A percentile compares a stretch with the other conserved stretches of the same genome.
These are phyloP conservation scores for Zelopaecilomyces penicillatus DNA, from an alignment of 2,329 filamentous ascomycete species.

Conservation along the genomic window DNA sequence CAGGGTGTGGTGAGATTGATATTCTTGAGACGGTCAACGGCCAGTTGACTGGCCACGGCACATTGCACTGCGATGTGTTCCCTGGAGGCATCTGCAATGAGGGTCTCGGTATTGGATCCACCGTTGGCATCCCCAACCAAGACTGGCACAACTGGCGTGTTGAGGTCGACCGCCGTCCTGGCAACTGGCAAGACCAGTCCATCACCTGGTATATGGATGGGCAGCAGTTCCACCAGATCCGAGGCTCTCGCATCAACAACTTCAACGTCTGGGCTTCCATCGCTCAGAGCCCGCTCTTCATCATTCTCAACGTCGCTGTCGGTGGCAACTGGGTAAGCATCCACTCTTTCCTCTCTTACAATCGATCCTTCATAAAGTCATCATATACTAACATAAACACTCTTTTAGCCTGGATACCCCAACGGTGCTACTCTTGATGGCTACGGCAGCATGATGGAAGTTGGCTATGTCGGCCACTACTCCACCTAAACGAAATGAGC, in stretches of 20 bases:
- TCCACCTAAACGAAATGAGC: conserved; percentile 4
- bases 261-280: conserved; percentile 40
- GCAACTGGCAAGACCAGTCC: conserved; percentile 38
- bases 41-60: conserved; percentile 35
- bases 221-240: conserved; percentile 32
- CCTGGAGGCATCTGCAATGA: conserved; percentile 44
- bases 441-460: conserved; percentile 41
- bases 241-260: conserved; percentile 36
- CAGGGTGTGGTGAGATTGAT: conserved; percentile 47
- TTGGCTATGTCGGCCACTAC: conserved; percentile 41
- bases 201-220: conserved; percentile 45
- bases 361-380: background rate
- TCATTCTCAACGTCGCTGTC: conserved; percentile 49
- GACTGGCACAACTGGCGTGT: conserved; percentile 43
- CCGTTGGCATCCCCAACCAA: conserved; percentile 28
- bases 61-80: conserved; percentile 40
- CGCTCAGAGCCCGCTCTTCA: conserved; percentile 40
- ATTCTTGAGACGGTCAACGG: conserved; percentile 50
- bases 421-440: conserved; percentile 37
- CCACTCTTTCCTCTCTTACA: background rate
- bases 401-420: conserved; percentile 38
- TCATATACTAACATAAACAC: conserved; percentile 5
- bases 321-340: conserved; percentile 43
- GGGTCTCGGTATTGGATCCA: conserved; percentile 32
- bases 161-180: conserved; percentile 38